Evolutionary conservation across 805 yeast genomes (phyloP), one percentile per base, ranked within the genome.

Genomic region (Clavispora santaluciae): DNA sequence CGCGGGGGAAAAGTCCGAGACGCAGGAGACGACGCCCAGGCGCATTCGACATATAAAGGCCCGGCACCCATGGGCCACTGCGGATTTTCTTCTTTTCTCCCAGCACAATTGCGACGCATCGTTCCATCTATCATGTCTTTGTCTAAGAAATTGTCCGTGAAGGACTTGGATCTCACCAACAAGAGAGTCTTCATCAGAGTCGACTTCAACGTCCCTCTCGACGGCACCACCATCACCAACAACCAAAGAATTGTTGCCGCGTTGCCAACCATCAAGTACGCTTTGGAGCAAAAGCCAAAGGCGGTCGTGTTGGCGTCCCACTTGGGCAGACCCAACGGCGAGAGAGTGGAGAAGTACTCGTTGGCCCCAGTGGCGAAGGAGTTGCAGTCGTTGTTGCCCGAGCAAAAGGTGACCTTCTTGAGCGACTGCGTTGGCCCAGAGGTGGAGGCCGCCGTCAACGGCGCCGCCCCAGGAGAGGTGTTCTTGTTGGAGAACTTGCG

Each of bases 231-330:
- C 66, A 93, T 93, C 78, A 95, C 99, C 75, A 93, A 95, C 82
- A 95, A 93, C 78, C 98, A 93, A 76, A 85, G 99, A 76, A 93
- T 93, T 63, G 98, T 90, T 60, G 99, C 99, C 66, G 99, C 99
- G 55, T 74, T 95, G 60, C 99, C 99, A 69, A 91, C 99, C 56
- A 93, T 93, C 75, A 70, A 95, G 72, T 93, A 91, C 68, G 97
- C 91, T 40, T 74, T 86, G 65, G 91, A 86, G 64, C 83, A 91
- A 55, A 79, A 85, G 61, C 96, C 99, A 64, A 88, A 84, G 78
- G 87, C 81, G 54, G 83, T 93, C 54, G 75, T 93, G 55, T 79
- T 93, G 57, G 98, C 97, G 53, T 90, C 98, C 46, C 99, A 93
- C 70, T 79, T 93, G 68, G 99, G 99, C 63, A 89, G 99, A 77